phyloP scores from a whole-genome alignment of 345 rosid genomes.

The Camelina sativa region DNA sequence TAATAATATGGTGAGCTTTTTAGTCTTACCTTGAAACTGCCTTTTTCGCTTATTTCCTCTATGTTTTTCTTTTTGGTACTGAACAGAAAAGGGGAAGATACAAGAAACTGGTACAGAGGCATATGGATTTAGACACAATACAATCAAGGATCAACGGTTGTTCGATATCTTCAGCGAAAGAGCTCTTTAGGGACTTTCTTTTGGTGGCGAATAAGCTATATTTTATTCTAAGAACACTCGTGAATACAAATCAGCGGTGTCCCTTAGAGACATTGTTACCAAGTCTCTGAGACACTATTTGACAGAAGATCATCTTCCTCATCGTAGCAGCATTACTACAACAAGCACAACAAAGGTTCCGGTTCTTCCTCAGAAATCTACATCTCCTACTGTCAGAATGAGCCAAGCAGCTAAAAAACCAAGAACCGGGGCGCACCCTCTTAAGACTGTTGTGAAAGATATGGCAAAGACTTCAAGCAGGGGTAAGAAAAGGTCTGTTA shows the following conservation, averaged over 20 bases:
- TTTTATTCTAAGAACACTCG: conserved; percentile 82
- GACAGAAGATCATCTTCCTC: conserved; percentile 43
- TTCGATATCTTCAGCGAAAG: conserved; percentile 54
- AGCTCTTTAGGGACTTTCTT: conserved; percentile 71
- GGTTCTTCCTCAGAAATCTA: conserved; percentile 13
- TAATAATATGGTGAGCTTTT: neutral
- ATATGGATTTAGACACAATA: conserved; percentile 76
- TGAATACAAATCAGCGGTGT: conserved; percentile 73
- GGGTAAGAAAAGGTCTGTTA: conserved; percentile 41
- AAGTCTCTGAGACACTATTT: conserved; percentile 54
- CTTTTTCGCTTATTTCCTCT: neutral
- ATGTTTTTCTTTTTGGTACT: neutral
- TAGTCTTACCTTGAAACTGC: conserved; percentile 2
- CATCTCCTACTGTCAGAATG: conserved; percentile 35
- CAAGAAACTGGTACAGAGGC: conserved; percentile 73
- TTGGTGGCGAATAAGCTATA: conserved; percentile 70
- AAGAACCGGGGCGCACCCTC: conserved; percentile 34
- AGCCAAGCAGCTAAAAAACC: conserved; percentile 50
- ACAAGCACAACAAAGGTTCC: conserved; percentile 37
- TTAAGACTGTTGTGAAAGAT: conserved; percentile 26
- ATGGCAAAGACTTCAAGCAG: conserved; percentile 40
- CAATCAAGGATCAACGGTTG: conserved; percentile 59
- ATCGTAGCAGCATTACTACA: conserved; percentile 30
- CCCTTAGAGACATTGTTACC: conserved; percentile 61
- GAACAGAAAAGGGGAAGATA: conserved; percentile 87